Conservation (phyloP, 805 yeast species). For the Saccharomyces mikatae region DNA sequence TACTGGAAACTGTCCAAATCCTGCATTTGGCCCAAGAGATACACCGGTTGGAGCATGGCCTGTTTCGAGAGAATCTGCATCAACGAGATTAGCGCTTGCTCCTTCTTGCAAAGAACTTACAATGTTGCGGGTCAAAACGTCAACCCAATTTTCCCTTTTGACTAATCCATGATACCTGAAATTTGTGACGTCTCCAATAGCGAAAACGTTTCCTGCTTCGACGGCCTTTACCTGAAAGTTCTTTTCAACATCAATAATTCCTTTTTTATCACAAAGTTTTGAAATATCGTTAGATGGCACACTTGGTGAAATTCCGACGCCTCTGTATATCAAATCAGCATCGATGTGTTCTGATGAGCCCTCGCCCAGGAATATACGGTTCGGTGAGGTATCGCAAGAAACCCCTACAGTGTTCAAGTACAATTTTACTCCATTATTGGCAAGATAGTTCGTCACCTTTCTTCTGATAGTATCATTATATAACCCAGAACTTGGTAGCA, state of each 20-base stretch:
- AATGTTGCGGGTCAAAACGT: slow-evolving; percentile 2
- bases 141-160: slow-evolving; percentile 5
- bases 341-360: slow-evolving; percentile 1
- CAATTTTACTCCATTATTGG: slow-evolving; percentile 11
- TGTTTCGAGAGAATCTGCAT: background rate
- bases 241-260: slow-evolving; percentile 15
- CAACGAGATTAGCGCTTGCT: background rate
- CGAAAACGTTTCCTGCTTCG: slow-evolving; percentile 22
- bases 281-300: slow-evolving; percentile 15
- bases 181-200: slow-evolving; percentile 30
- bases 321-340: slow-evolving; percentile 15
- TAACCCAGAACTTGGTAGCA: slow-evolving; percentile 10
- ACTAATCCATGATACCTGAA: slow-evolving; percentile 19
- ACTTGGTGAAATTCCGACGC: slow-evolving; percentile 17
- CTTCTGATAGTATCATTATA: slow-evolving; percentile 10
- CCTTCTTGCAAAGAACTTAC: background rate
- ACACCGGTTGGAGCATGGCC: background rate
- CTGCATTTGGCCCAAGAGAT: slow-evolving; percentile 3
- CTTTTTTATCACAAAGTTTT: slow-evolving; percentile 7
- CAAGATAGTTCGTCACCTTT: slow-evolving; percentile 11
- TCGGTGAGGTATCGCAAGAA: slow-evolving; percentile 1
- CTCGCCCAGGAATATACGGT: slow-evolving; percentile 2
- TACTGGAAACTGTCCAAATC: slow-evolving; percentile 2
- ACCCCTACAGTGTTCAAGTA: slow-evolving; percentile 9
- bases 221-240: slow-evolving; percentile 17